Base-by-base conservation (phyloP, 371 early-diverging fungal genomes). In the Mortierella sp. region DNA sequence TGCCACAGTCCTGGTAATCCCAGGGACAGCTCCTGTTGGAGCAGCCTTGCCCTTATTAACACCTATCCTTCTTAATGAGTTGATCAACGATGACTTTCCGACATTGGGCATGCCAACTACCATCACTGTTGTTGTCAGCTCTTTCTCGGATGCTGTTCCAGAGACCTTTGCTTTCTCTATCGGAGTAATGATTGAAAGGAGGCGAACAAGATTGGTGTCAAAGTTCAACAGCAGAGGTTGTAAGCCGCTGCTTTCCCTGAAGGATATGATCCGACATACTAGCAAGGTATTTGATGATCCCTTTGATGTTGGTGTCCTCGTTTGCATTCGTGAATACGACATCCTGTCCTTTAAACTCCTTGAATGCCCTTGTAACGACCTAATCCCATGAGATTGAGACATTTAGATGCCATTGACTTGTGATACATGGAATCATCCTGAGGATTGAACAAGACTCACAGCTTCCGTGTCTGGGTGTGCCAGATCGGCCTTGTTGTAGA, bases 61-160 rank as follows among this genome's bases (percentile, higher is more conserved):
- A 12, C 93, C 94, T 22, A 89, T 81, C 41, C 89, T 76, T 40
- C 98, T 79, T 56, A 98, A 72, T 0, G 94, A 84, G 65, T 98
- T 98, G 63, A 96, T 93, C 49, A 98, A 60, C 17, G 96, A 90
- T 0, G 95, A 95, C 70, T 98, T 98, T 16, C 98, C 98, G 25
- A 96, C 97, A 69, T 98, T 98, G 1, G 98, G 98, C 89, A 96
- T 91, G 5, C 98, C 98, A 0, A 97, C 94, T 2, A 97, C 88
- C 85, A 98, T 92, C 34, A 95, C 81, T 1, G 82, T 90, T 1
- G 76, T 74, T 0, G 72, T 67, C 19, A 77, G 34, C 22, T 69
- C 72, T 27, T 76, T 69, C 14, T 69, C 65, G 2, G 77, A 59
- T 17, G 77, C 77, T 29, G 69, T 69, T 17, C 69, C 64, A 16